These are phyloP conservation scores for Helenozyma rhizophorensis DNA, from an alignment of 805 yeast genomes.

Conservation along the genomic window DNA sequence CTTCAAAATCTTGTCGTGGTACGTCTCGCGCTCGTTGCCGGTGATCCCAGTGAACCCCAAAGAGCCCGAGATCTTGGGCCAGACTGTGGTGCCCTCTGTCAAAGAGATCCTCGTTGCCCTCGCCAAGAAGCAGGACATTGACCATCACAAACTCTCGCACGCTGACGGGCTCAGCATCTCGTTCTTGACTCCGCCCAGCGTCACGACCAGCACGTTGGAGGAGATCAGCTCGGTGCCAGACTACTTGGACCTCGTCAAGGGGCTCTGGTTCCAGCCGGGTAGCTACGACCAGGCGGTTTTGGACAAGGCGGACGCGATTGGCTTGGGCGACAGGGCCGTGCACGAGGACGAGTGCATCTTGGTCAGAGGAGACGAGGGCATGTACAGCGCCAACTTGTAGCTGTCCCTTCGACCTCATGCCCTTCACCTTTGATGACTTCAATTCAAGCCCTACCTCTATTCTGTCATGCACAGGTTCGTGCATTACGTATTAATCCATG, in stretches of 20 bases:
- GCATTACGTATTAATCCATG: constrained; percentile 9
- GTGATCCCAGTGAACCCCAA: constrained; percentile 67
- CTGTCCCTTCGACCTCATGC: no score
- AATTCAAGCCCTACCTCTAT: no score
- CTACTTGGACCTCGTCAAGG: constrained; percentile 39
- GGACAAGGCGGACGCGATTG: constrained; percentile 34
- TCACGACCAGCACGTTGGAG: constrained; percentile 38
- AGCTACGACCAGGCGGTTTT: constrained; percentile 55
- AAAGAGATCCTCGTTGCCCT: constrained; percentile 23
- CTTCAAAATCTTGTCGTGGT: constrained; percentile 66
- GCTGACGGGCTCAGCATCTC: constrained; percentile 53
- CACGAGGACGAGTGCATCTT: constrained; percentile 64
- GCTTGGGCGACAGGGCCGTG: constrained; percentile 29
- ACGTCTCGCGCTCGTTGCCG: constrained; percentile 48
- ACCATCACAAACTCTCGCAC: constrained; percentile 19
- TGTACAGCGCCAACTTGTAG: constrained; percentile 36
- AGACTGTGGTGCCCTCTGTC: constrained; percentile 32
- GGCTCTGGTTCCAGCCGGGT: constrained; percentile 85
- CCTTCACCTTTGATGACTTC: no score
- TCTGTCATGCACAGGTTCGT: no score
- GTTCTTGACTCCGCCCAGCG: constrained; percentile 71
- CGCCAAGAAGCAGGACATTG: constrained; percentile 15
- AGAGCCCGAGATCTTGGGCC: constrained; percentile 43
- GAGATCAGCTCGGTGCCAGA: constrained; percentile 38
- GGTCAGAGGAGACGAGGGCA: constrained; percentile 58